These are phyloP conservation scores for Epithemia pelagica DNA, from an alignment of 108 stramenopile species.

Conservation along the genomic window DNA sequence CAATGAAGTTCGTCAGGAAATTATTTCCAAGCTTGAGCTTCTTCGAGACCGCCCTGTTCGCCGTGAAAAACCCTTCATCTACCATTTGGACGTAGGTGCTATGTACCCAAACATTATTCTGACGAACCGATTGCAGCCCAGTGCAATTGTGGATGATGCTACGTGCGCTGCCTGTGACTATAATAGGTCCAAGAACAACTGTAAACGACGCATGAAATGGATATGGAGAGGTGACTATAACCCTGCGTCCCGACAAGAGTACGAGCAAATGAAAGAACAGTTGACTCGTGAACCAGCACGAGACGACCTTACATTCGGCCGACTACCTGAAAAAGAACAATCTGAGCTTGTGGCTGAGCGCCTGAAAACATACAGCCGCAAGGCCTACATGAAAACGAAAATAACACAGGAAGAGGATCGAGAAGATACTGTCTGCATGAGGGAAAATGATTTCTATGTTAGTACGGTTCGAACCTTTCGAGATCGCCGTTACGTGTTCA, in stretches of 20 bases:
- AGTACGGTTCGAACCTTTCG: constrained; percentile 97
- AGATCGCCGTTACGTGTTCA: constrained; percentile 98
- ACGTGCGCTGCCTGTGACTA: constrained; percentile 97
- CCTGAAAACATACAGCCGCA: constrained; percentile 89
- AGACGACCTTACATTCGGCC: constrained; percentile 69
- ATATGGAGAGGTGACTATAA: constrained; percentile 97
- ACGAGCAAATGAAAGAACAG: constrained; percentile 85
- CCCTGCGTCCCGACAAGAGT: constrained; percentile 82
- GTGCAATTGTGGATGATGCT: constrained; percentile 93
- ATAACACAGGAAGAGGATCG: constrained; percentile 90
- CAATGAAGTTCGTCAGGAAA: constrained; percentile 85
- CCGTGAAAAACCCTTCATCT: constrained; percentile 90
- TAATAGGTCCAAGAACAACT: constrained; percentile 88
- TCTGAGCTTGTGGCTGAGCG: constrained; percentile 68
- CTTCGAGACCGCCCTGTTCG: constrained; percentile 91
- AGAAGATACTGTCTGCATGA: constrained; percentile 94
- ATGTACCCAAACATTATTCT: constrained; percentile 99
- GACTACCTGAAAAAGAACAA: constrained; percentile 77
- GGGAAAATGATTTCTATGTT: constrained; percentile 99
- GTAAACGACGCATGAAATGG: constrained; percentile 98
- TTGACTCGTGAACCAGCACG: constrained; percentile 65
- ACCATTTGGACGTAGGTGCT: constrained; percentile 97
- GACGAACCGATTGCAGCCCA: constrained; percentile 96
- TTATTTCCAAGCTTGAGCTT: constrained; percentile 89
- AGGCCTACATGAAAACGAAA: constrained; percentile 95